phyloP scores from a whole-genome alignment of 2,329 filamentous ascomycete species.

The Periglandula ipomoeae region DNA sequence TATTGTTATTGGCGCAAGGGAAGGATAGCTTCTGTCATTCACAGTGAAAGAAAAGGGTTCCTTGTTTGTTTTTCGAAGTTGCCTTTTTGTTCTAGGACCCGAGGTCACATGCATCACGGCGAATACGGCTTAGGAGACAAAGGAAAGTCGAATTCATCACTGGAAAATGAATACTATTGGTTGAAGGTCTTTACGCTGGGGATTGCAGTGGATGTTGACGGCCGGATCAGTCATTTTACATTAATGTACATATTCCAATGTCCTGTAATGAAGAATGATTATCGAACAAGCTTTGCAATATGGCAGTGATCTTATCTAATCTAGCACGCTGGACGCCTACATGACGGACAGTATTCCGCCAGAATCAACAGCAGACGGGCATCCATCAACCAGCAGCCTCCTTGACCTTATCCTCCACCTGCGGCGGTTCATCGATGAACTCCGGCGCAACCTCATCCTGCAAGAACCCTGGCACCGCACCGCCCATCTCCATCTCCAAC shows the following conservation, averaged over 20 bases:
- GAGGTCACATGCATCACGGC: not conserved
- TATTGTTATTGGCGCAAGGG: not conserved
- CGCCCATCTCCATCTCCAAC: slow-evolving; percentile 59
- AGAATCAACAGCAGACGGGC: not conserved
- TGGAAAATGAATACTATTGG: not conserved
- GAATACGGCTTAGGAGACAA: not conserved
- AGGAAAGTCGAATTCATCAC: too few relatives aligned
- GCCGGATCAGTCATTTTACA: not conserved
- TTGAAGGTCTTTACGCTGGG: not conserved
- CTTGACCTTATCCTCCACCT: slow-evolving; percentile 65
- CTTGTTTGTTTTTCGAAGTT: not conserved
- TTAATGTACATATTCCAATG: not conserved
- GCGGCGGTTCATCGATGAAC: slow-evolving; percentile 87
- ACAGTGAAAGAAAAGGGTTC: too few relatives aligned
- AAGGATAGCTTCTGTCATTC: too few relatives aligned
- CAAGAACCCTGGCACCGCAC: slow-evolving; percentile 73
- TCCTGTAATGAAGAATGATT: not conserved
- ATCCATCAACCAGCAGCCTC: slow-evolving; percentile 54
- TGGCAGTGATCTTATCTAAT: not conserved
- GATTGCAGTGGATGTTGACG: not conserved
- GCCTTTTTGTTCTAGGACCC: not conserved
- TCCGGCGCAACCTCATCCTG: slow-evolving; percentile 77
- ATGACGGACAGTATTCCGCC: not conserved
- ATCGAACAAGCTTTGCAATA: not conserved
- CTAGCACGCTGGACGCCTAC: not conserved